Percentiles rank a stretch among this genome's conserved stretches.
These are phyloP conservation scores for Aspergillus alliaceus DNA, from an alignment of 2,329 filamentous ascomycete genomes.

Conservation along the genomic window DNA sequence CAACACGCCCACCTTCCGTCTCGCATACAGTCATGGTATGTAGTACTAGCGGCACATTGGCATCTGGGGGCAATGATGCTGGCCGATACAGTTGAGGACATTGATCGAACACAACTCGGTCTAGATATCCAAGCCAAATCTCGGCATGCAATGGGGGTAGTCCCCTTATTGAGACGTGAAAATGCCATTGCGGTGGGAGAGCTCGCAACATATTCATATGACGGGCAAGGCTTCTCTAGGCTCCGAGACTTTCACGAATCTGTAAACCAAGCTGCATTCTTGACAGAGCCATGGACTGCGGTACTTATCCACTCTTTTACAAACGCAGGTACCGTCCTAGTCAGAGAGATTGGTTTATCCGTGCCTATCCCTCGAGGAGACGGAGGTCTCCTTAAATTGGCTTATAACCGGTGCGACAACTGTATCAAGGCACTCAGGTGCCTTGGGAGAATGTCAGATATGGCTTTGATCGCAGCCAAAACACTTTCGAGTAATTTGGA, in stretches of 20 bases:
- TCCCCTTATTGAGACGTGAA: not conserved
- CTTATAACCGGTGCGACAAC: not conserved
- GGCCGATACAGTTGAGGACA: slow-evolving; percentile 54
- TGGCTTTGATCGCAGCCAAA: not conserved
- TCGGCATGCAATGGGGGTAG: not conserved
- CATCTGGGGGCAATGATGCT: slow-evolving; percentile 57
- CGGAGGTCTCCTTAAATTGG: no score
- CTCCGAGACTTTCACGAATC: not conserved
- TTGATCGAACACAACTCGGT: slow-evolving; percentile 42
- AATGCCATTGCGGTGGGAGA: not conserved
- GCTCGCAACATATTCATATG: not conserved
- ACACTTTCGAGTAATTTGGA: not conserved
- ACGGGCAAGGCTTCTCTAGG: not conserved
- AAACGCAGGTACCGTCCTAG: not conserved
- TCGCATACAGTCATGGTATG: slow-evolving; percentile 60
- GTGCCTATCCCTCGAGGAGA: no score
- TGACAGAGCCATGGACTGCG: not conserved
- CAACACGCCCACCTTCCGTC: not conserved
- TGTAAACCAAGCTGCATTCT: not conserved
- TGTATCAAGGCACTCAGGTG: not conserved
- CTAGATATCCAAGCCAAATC: not conserved
- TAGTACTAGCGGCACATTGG: slow-evolving; percentile 59
- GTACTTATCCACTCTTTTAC: not conserved
- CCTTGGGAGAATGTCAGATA: not conserved
- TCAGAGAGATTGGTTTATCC: not conserved